Percentiles rank a stretch among this genome's conserved stretches.
Conservation (phyloP, 257 asterid species). For the Solanum corneliomulleri region DNA sequence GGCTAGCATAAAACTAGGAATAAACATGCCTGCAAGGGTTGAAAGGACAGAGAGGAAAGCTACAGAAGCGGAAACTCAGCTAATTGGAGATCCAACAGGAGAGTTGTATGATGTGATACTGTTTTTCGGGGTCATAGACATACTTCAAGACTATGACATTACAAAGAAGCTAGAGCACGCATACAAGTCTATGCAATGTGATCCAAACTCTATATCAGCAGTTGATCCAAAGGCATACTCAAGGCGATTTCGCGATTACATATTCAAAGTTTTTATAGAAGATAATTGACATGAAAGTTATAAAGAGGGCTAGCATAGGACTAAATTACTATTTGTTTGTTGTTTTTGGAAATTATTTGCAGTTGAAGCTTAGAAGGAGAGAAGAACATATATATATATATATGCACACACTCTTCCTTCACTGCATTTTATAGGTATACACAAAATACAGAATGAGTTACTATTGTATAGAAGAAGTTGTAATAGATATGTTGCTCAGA, state of each 20-base stretch:
- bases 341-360: neutral
- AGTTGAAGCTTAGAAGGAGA: neutral
- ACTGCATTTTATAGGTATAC: neutral
- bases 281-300: slow-evolving; percentile 21
- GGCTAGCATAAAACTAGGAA: slow-evolving; percentile 76
- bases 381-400: neutral
- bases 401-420: neutral
- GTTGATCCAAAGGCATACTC: slow-evolving; percentile 90
- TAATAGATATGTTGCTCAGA: neutral
- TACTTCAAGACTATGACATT: slow-evolving; percentile 90
- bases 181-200: slow-evolving; percentile 84
- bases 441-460: neutral
- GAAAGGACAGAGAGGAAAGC: slow-evolving; percentile 59
- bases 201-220: slow-evolving; percentile 86
- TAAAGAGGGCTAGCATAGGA: neutral
- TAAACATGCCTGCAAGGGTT: slow-evolving; percentile 90
- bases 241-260: slow-evolving; percentile 81
- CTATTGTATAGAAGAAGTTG: neutral
- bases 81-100: slow-evolving; percentile 84
- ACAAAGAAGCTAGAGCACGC: slow-evolving; percentile 96
- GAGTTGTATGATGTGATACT: slow-evolving; percentile 76
- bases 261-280: slow-evolving; percentile 73
- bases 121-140: slow-evolving; percentile 89
- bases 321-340: neutral
- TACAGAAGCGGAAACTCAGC: slow-evolving; percentile 43